phyloP scores from a whole-genome alignment of 768 basidiomycete genomes.

The Lentinula raphanica region DNA sequence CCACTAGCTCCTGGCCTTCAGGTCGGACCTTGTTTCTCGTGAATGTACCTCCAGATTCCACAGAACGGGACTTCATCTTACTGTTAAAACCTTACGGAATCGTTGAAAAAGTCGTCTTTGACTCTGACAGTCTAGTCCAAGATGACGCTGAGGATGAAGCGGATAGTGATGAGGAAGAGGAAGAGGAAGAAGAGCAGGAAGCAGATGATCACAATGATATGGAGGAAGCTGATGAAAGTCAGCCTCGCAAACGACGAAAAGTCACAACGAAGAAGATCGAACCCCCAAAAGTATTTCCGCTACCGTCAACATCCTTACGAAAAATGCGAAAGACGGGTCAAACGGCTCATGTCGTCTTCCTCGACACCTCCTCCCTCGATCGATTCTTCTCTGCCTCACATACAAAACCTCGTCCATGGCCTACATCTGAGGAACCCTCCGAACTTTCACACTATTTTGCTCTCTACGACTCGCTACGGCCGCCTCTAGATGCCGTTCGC shows the following conservation, averaged over 20 bases:
- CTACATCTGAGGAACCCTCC: slow-evolving; percentile 50
- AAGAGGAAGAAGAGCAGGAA: slow-evolving; percentile 37
- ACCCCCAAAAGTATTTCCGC: slow-evolving; percentile 51
- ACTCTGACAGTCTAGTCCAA: slow-evolving; percentile 32
- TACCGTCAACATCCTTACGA: slow-evolving; percentile 53
- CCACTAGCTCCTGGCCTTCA: slow-evolving; percentile 29
- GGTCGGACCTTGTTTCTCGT: slow-evolving; percentile 83
- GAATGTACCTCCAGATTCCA: slow-evolving; percentile 85
- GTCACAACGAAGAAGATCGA: slow-evolving; percentile 19
- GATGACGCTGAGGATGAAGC: slow-evolving; percentile 40
- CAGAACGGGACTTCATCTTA: slow-evolving; percentile 69
- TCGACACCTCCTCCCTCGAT: slow-evolving; percentile 67
- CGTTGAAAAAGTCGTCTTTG: slow-evolving; percentile 70
- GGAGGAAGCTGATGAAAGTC: slow-evolving; percentile 18
- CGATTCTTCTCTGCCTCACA: slow-evolving; percentile 51
- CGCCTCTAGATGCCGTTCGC: slow-evolving; percentile 66
- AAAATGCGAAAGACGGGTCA: slow-evolving; percentile 57
- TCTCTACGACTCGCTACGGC: slow-evolving; percentile 62
- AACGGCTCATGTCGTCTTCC: slow-evolving; percentile 64
- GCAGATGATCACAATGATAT: slow-evolving; percentile 27
- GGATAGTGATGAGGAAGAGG: slow-evolving; percentile 30
- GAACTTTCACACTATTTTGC: slow-evolving; percentile 72
- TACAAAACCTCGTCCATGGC: slow-evolving; percentile 60
- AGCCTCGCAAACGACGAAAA: slow-evolving; percentile 37
- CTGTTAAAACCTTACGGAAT: slow-evolving; percentile 79